Evolutionary conservation across 2,329 filamentous ascomycete genomes (phyloP).

Genomic region (Botryotinia narcissicola): DNA sequence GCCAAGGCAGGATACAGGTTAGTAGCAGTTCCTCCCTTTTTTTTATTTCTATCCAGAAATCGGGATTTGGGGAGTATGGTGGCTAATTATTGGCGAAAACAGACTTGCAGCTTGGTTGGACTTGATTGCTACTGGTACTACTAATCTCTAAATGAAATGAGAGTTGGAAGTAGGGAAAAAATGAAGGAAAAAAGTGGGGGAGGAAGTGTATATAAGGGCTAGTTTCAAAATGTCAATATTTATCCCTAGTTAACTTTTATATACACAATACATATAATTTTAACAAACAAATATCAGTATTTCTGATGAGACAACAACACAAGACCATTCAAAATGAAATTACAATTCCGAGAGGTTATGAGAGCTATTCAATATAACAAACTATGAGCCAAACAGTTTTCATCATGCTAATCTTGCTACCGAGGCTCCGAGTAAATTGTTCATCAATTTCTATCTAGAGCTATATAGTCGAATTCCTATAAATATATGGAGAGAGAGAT

Average conservation of each 20-base stretch:
- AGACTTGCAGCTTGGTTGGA: constrained; percentile 65
- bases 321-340: neutral
- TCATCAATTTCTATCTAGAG: too few species aligned
- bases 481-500: too few species aligned
- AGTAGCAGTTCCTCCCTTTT: neutral
- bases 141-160: neutral
- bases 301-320: neutral
- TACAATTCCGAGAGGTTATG: neutral
- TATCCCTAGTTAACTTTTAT: neutral
- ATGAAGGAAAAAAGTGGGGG: neutral
- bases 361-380: neutral
- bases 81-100: neutral
- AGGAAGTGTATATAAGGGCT: neutral
- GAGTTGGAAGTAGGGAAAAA: neutral
- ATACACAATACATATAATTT: neutral
- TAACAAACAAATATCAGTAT: neutral
- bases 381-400: neutral
- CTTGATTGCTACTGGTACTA: constrained; percentile 47
- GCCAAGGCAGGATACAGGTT: constrained; percentile 64
- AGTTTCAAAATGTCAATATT: neutral
- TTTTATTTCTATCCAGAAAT: neutral
- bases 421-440: neutral
- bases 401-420: neutral
- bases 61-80: neutral
- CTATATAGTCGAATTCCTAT: too few species aligned